Percentiles rank a stretch among this genome's conserved stretches.
These are phyloP conservation scores for Lithospermum erythrorhizon DNA, from an alignment of 257 asterid species.

Conservation along the genomic window DNA sequence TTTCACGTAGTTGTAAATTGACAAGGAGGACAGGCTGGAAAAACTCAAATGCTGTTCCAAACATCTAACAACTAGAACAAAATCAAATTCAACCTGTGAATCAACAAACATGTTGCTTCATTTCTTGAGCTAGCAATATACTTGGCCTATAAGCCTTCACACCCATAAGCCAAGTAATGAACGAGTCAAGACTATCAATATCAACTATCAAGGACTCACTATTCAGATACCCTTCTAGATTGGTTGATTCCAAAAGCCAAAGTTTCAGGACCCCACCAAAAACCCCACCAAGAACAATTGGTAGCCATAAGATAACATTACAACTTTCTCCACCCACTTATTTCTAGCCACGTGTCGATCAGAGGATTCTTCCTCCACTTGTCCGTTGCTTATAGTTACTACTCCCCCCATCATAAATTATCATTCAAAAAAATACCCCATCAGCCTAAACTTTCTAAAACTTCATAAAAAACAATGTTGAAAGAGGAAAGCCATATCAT, in stretches of 20 bases:
- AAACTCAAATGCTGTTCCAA: neutral
- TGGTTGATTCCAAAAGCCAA: slow-evolving; percentile 17
- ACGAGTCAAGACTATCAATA: neutral
- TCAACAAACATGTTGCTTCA: neutral
- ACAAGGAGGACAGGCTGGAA: neutral
- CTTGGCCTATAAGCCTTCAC: neutral
- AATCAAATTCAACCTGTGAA: neutral
- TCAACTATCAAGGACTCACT: no score
- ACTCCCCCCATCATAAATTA: neutral
- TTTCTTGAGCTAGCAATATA: neutral
- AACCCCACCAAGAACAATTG: slow-evolving; percentile 14
- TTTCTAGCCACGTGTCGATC: slow-evolving; percentile 39
- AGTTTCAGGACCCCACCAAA: neutral
- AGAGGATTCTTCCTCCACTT: slow-evolving; percentile 18
- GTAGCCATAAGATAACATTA: slow-evolving; percentile 41
- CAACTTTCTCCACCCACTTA: slow-evolving; percentile 33
- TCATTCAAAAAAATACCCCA: neutral
- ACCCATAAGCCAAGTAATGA: neutral
- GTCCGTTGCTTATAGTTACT: slow-evolving; percentile 5
- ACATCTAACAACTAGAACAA: neutral
- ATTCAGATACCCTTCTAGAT: neutral
- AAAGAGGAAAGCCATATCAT: slow-evolving; percentile 17
- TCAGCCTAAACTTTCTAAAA: neutral
- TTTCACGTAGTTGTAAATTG: no score
- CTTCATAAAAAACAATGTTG: slow-evolving; percentile 11